Conservation (phyloP, 768 basidiomycete genomes). For the Pholiota molesta region DNA sequence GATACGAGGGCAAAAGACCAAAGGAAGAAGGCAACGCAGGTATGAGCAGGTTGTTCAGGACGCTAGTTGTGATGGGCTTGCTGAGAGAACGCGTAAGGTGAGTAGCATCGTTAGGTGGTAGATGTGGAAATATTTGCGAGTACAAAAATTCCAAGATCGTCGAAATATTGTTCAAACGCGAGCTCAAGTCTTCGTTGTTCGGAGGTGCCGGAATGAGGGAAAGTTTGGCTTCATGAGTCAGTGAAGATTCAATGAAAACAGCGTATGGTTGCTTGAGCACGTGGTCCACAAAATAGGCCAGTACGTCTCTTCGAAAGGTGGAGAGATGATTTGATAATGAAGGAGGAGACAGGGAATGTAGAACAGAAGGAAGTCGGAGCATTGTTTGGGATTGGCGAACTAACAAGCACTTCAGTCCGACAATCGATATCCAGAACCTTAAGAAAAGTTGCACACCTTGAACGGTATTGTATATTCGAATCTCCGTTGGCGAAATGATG, state of each 20-base stretch:
- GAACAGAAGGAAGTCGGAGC: conserved; percentile 54
- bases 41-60: conserved; percentile 69
- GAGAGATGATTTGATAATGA: conserved; percentile 59
- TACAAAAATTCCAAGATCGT: conserved; percentile 65
- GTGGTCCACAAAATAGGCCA: conserved; percentile 58
- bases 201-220: conserved; percentile 49
- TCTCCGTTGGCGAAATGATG: conserved; percentile 47
- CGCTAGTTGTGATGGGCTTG: conserved; percentile 58
- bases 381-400: conserved; percentile 58
- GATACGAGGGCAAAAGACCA: conserved; percentile 59
- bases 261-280: conserved; percentile 56
- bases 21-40: conserved; percentile 73
- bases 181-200: conserved; percentile 36
- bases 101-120: conserved; percentile 50
- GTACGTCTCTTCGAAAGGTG: conserved; percentile 67
- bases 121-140: conserved; percentile 53
- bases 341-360: conserved; percentile 59
- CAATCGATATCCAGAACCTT: background rate
- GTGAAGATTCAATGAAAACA: conserved; percentile 38
- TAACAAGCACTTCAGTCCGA: conserved; percentile 28
- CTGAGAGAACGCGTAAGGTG: conserved; percentile 59
- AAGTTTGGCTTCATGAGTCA: conserved; percentile 47
- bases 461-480: conserved; percentile 56
- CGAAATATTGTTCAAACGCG: conserved; percentile 59
- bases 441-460: conserved; percentile 33